Percentiles rank a stretch among this genome's conserved stretches.
Conservation (phyloP, 2,329 filamentous ascomycete genomes). For the Trichophyton rubrum region DNA sequence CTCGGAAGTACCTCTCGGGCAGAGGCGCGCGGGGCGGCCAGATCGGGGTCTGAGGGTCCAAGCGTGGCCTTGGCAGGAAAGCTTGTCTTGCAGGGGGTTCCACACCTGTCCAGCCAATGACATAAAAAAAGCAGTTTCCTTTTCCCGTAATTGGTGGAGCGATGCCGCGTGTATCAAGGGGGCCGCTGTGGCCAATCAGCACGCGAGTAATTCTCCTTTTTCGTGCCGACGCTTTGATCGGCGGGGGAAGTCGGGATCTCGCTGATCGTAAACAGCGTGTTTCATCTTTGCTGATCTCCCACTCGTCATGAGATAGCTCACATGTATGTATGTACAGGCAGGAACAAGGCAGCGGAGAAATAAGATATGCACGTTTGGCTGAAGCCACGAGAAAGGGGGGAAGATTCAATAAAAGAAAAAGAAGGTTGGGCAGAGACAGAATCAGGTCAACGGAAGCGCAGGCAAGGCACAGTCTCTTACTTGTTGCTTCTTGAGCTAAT, state of each 20-base stretch:
- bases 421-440: not conserved
- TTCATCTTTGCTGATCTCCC: conserved; percentile 3
- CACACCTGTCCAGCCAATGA: not conserved
- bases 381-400: not conserved
- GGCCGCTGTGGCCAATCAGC: not conserved
- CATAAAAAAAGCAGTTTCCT: not conserved
- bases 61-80: not conserved
- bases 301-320: not conserved
- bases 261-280: not conserved
- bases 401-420: too few relatives aligned
- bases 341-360: not conserved
- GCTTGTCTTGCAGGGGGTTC: not conserved
- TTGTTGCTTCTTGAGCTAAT: not conserved
- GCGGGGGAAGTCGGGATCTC: not conserved
- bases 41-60: not conserved
- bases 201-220: not conserved
- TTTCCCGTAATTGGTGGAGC: not conserved
- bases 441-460: conserved; percentile 1
- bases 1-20: not conserved
- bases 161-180: not conserved
- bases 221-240: not conserved
- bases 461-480: not conserved
- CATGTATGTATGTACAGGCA: not conserved
- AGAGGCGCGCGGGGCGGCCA: not conserved
- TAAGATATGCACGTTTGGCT: not conserved